phyloP scores from a whole-genome alignment of 2,329 filamentous ascomycete species.

The Sclerotinia minor region DNA sequence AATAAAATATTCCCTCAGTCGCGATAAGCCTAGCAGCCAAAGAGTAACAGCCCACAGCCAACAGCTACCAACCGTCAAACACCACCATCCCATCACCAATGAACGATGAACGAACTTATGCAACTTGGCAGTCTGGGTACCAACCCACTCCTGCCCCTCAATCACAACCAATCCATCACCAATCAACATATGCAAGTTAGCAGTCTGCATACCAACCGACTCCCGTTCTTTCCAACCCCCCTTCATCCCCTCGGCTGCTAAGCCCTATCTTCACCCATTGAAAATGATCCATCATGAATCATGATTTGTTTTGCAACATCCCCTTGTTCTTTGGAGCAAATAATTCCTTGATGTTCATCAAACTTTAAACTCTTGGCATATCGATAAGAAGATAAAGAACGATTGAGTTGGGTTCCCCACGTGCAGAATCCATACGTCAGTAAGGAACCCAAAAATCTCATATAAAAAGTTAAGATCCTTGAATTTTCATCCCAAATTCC shows the following conservation, averaged over 20 bases:
- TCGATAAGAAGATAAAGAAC: conserved; percentile 22
- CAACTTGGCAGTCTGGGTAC: neutral
- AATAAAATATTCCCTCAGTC: neutral
- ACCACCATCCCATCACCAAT: neutral
- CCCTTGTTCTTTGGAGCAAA: conserved; percentile 9
- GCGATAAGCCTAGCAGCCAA: neutral
- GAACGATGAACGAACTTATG: too few species aligned
- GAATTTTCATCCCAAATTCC: neutral
- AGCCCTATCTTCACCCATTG: conserved; percentile 17
- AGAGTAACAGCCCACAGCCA: neutral
- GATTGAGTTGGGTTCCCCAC: conserved; percentile 14
- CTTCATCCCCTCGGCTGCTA: conserved; percentile 15
- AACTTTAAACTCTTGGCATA: conserved; percentile 18
- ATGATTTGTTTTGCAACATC: neutral
- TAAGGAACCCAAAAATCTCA: neutral
- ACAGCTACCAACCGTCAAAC: neutral
- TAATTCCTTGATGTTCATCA: neutral
- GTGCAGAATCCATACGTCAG: conserved; percentile 19
- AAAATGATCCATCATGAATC: neutral
- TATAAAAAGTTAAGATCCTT: conserved; percentile 17
- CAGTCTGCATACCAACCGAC: neutral
- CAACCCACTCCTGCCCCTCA: neutral
- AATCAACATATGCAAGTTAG: neutral
- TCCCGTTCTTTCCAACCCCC: neutral
- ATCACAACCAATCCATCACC: neutral